Evolutionary conservation across 2,329 filamentous ascomycete species (phyloP).

Genomic region (Penicillium sp.): DNA sequence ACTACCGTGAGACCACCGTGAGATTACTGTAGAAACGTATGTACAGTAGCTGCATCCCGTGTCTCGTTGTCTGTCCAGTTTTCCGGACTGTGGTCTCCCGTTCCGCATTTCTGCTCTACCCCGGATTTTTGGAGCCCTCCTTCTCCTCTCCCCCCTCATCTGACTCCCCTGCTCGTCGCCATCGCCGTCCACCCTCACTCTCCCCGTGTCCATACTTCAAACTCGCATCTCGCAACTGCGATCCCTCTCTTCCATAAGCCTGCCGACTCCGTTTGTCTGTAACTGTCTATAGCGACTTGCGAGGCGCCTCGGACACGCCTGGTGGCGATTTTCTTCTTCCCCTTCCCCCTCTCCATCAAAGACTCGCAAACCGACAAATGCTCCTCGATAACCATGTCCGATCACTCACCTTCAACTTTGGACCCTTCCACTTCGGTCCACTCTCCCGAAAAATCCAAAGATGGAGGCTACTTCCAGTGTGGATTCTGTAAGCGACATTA

Average conservation of each 20-base stretch:
- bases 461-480: constrained; percentile 41
- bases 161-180: background rate
- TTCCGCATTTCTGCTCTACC: background rate
- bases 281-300: too few relatives aligned
- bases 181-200: background rate
- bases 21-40: background rate
- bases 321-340: background rate
- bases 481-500: constrained; percentile 49
- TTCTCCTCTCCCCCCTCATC: background rate
- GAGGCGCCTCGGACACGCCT: too few relatives aligned
- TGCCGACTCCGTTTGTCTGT: too few relatives aligned
- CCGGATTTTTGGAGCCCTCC: constrained; percentile 2
- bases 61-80: too few relatives aligned
- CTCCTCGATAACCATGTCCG: constrained; percentile 9
- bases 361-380: background rate
- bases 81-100: background rate
- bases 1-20: too few relatives aligned
- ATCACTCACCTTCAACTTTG: constrained; percentile 5
- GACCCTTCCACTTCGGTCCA: constrained; percentile 2
- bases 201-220: background rate
- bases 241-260: too few relatives aligned
- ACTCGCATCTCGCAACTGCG: too few relatives aligned
- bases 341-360: background rate
- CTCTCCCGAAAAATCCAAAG: constrained; percentile 10
- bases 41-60: too few relatives aligned